Base-by-base conservation (phyloP, 2,329 filamentous ascomycete species). In the Sphaceloma murrayae region DNA sequence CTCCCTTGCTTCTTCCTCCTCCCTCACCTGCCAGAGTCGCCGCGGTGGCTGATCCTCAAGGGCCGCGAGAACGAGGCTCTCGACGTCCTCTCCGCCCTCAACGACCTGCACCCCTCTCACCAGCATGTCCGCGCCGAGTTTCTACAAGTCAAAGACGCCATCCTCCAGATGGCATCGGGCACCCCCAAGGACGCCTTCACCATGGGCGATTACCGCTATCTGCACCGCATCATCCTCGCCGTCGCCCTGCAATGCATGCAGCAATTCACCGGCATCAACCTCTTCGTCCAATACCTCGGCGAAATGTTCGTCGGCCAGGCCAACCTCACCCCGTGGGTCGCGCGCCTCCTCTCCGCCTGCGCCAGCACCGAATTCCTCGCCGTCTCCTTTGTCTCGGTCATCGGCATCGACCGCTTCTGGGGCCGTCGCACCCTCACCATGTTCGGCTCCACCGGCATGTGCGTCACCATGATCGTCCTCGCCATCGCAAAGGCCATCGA, bases 371-470 rank as follows among this genome's bases (percentile, higher is more conserved):
- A 70, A 51, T 72, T 73, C 53, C 72, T 73, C 53, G 47, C 68
- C 32, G 68, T 69, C 2, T 73, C 68, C 2, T 66, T 67, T 55
- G 56, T 73, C 10, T 63, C 69, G 1, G 66, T 73, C 27, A 65
- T 51, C 58, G 65, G 65, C 24, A 59, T 59, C 38, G 57, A 60
- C 46, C 57, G 57, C 14, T 52, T 61, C 42, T 61, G 58, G 52
- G 57, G 57, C 18, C 50, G 58, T 7, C 49, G 56, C n/a, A 52
- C 57, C 5, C 51, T 60, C 16, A 54, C 59, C 22, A 55, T 61
- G 45, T 60, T 61, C 45, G 58, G 59, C 27, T 53, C 57, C 2
- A 39, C 49, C 3, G 59, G 58, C 0, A 78, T 80, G 66, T 76
- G 58, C 33, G 34, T 60, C 10, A 56, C 52, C 34, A 58, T 59